These are phyloP conservation scores for Cytospora piceae DNA, from an alignment of 2,329 filamentous ascomycete species.

Conservation along the genomic window DNA sequence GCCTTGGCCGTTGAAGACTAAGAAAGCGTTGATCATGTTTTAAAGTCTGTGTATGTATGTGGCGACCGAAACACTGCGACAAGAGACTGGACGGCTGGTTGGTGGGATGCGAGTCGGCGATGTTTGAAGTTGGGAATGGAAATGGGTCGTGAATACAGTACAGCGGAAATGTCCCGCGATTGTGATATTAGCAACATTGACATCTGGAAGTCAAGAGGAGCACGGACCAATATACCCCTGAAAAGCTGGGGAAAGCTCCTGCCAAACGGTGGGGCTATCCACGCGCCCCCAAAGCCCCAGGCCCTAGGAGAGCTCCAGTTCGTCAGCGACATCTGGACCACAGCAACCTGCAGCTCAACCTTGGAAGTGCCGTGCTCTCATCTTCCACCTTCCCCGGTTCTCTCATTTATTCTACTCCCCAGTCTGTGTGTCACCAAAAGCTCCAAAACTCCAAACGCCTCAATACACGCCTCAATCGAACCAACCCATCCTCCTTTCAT, in stretches of 20 bases:
- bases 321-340: neutral
- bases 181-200: neutral
- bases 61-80: no score
- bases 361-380: neutral
- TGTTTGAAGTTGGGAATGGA: neutral
- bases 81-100: neutral
- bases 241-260: constrained; percentile 30
- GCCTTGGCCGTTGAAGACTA: constrained; percentile 98
- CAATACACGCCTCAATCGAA: neutral
- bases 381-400: neutral
- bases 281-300: neutral
- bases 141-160: neutral
- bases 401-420: no score
- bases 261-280: constrained; percentile 8
- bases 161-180: constrained; percentile 11
- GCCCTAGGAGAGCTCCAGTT: constrained; percentile 1
- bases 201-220: neutral
- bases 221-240: constrained; percentile 21
- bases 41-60: neutral
- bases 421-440: neutral
- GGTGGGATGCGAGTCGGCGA: neutral
- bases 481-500: neutral
- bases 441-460: neutral
- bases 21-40: constrained; percentile 94
- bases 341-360: neutral